These are phyloP conservation scores for Priceomyces carsonii DNA, from an alignment of 805 yeast genomes.

Conservation along the genomic window DNA sequence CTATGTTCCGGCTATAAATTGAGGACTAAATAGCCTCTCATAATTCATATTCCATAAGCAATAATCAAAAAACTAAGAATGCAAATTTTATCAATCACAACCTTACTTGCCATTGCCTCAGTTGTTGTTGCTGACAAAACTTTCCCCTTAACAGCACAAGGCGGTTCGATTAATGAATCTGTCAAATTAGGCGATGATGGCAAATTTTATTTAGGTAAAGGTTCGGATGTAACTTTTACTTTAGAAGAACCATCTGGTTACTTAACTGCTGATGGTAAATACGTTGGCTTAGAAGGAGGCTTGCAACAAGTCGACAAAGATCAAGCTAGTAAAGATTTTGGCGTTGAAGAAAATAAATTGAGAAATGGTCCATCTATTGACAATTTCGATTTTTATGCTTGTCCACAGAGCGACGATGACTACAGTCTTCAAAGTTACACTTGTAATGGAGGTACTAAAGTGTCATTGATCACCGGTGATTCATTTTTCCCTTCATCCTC, in stretches of 20 bases:
- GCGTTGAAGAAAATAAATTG: constrained; percentile 25
- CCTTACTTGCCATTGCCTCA: constrained; percentile 25
- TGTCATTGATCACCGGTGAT: background rate
- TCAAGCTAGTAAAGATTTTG: constrained; percentile 26
- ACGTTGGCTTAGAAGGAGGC: constrained; percentile 15
- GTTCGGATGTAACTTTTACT: constrained; percentile 17
- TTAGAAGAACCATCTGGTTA: constrained; percentile 34
- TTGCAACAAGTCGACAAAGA: too few species aligned
- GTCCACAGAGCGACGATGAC: constrained; percentile 15
- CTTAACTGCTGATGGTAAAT: constrained; percentile 20
- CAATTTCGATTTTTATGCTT: constrained; percentile 24
- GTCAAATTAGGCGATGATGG: constrained; percentile 17
- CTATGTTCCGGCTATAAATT: too few species aligned
- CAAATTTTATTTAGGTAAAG: constrained; percentile 16
- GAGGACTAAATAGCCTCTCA: too few species aligned
- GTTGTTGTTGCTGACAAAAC: constrained; percentile 32
- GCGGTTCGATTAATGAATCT: constrained; percentile 19
- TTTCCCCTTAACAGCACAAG: constrained; percentile 28
- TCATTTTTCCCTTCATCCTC: background rate
- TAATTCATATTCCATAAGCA: too few species aligned
- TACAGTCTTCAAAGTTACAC: constrained; percentile 3
- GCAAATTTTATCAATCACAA: constrained; percentile 5
- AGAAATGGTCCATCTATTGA: constrained; percentile 19
- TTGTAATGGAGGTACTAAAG: background rate
- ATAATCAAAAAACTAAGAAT: too few species aligned